Evolutionary conservation across 2,329 filamentous ascomycete species (phyloP), one percentile per base, ranked within the genome.

Genomic region (Nemania sp.): DNA sequence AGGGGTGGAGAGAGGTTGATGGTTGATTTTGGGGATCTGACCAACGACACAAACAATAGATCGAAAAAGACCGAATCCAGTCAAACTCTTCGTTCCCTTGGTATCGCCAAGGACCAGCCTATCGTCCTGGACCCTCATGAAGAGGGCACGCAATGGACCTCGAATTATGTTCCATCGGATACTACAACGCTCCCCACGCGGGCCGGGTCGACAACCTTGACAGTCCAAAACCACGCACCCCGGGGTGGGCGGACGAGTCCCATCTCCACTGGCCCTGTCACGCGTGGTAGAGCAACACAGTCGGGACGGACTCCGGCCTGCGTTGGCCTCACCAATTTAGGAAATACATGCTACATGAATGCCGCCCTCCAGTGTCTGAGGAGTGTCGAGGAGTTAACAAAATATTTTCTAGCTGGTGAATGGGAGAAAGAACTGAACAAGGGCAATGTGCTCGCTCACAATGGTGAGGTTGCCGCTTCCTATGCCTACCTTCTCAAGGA

Each of bases 291-390:
- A 58, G 78, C 84, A 7, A 86, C 87, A 65, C 89, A 86, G 67
- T 85, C 87, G 40, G 90, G 90, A 10, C 87, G 87, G 63, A 85
- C 86, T 12, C 77, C 87, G 35, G 95, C 95, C 34, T 89, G 88
- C 42, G 90, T 93, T 43, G 95, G 95, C 35, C 79, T 99, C 54
- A 87, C 86, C 65, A 99, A 99, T 71, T 79, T 99, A 13, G 95
- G 95, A 50, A 99, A 99, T 71, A 98, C 95, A 0, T 99, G 95
- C 77, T 99, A 99, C 78, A 97, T 98, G 93, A 98, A 98, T 76
- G 97, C 94, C 20, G 95, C 95, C 10, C 81, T 98, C 56, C 95
- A 99, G 74, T 99, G 95, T 74, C 86, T 99, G 53, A 88, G 94
- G 52, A 96, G 91, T 68, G 92, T 97, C 0, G 91, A 97, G 72